Base-by-base conservation (phyloP, 2,329 filamentous ascomycete genomes). In the Xylaria hypoxylon region DNA sequence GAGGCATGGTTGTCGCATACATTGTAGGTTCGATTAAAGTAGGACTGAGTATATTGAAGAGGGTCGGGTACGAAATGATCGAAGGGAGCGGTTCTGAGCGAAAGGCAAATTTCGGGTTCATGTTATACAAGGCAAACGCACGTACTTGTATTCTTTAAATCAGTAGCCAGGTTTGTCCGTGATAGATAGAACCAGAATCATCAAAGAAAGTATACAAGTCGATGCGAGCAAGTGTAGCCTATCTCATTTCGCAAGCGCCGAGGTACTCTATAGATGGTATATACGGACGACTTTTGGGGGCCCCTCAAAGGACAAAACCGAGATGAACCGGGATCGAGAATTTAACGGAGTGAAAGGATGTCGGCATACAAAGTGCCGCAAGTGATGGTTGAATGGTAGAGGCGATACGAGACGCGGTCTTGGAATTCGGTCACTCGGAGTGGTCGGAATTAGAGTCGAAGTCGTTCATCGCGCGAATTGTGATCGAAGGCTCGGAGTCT, bases 381-480 rank as follows among this genome's bases (percentile, higher is more conserved):
- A 40, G n/a, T n/a, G 6, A 50, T 28, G 15, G 13, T 48, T 24
- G 42, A 58, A 26, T 42, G 55, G 26, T 13, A 52, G 24, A 15
- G 38, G 31, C 22, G 55, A 62, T 44, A 22, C 26, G 28, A 56
- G 45, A 50, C 2, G 48, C n/a, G 17, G 38, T 53, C 22, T 38
- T 44, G 13, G 24, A 31, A 19, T 22, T 57, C 57, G 15, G 28
- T 56, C 35, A 57, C 59, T 47, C 28, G 38, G 3, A 56, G 40
- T 45, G n/a, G 26, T 59, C 26, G 47, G 38, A 22, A 40, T 47
- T 28, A 3, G 51, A 59, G 42, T 48, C 28, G 50, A 38, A 31
- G 44, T 52, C n/a, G 38, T 35, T 65, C 45, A 60, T 53, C 17
- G 56, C 55, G 62, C 60, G 60, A 58, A 45, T 53, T 40, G 35